Evolutionary conservation across 176 grass and related monocot genomes (phyloP).

Genomic region (bread wheat (Triticum aestivum)): IWGSC_CS_RefSeq_v2.1 NC_057799.1:15790648-15791147

Average conservation of each 20-base stretch:
- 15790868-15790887: rapidly evolving
- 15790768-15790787: not conserved
- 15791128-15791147: too few relatives aligned
- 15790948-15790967: too few relatives aligned
- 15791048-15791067: too few relatives aligned
- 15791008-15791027: too few relatives aligned
- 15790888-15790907: not conserved
- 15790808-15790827: rapidly evolving
- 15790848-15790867: not conserved
- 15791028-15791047: too few relatives aligned
- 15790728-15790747: rapidly evolving
- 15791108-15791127: too few relatives aligned
- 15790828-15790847: not conserved
- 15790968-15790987: too few relatives aligned
- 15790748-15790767: too few relatives aligned
- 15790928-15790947: too few relatives aligned
- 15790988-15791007: too few relatives aligned
- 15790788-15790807: not conserved
- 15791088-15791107: too few relatives aligned
- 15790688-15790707: not conserved
- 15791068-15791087: too few relatives aligned
- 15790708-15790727: not conserved
- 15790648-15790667: not conserved
- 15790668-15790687: not conserved
- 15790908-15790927: not conserved